phyloP scores from a whole-genome alignment of 345 rosid species.

The Boechera stricta region DNA sequence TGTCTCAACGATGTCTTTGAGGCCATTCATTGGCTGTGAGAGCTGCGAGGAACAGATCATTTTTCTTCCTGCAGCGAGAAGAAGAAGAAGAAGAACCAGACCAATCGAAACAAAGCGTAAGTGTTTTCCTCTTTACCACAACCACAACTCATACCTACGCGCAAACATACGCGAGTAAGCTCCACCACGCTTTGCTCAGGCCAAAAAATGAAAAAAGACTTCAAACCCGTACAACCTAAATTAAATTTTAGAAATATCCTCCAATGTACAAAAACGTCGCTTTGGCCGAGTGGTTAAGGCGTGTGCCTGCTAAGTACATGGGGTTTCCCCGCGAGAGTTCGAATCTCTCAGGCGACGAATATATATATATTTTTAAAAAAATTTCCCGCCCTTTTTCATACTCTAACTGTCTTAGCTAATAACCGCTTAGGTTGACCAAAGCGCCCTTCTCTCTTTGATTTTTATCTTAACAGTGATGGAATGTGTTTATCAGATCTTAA shows the following conservation, averaged over 20 bases:
- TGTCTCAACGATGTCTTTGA: slow-evolving; percentile 68
- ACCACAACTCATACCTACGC: slow-evolving; percentile 12
- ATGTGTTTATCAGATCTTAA: not conserved
- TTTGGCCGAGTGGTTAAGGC: slow-evolving; percentile 74
- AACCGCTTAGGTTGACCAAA: not conserved
- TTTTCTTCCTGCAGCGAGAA: not conserved
- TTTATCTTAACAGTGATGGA: not conserved
- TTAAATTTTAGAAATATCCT: accelerated
- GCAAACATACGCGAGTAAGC: slow-evolving; percentile 14
- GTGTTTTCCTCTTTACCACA: not conserved
- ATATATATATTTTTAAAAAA: not conserved
- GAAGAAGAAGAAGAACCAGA: slow-evolving; percentile 1
- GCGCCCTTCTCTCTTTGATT: not conserved
- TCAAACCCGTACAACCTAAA: no score
- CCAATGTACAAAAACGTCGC: slow-evolving; percentile 22
- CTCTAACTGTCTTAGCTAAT: not conserved
- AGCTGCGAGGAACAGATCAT: slow-evolving; percentile 43
- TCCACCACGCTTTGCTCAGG: slow-evolving; percentile 10
- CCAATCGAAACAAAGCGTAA: not conserved
- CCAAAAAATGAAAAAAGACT: no score
- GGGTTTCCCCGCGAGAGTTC: slow-evolving; percentile 80
- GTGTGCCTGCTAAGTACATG: slow-evolving; percentile 74
- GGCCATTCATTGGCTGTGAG: slow-evolving; percentile 66
- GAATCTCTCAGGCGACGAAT: slow-evolving; percentile 77
- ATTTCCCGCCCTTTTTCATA: not conserved